phyloP scores from a whole-genome alignment of 2,329 filamentous ascomycete genomes.

The Raffaelea albimanens region DNA sequence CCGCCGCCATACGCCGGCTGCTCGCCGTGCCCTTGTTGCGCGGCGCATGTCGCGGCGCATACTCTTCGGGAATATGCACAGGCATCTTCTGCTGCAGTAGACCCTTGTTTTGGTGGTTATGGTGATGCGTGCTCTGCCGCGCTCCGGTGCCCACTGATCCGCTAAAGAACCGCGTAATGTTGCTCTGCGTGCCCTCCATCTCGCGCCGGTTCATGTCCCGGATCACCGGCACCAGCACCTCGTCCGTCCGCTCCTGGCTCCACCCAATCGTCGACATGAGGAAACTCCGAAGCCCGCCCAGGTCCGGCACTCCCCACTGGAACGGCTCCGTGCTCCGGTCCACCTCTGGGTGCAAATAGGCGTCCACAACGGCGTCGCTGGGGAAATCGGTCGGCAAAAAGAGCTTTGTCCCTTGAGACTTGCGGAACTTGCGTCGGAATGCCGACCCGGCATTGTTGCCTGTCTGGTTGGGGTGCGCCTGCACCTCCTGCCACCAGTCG shows the following conservation, averaged over 20 bases:
- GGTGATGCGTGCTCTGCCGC: neutral
- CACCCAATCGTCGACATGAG: conserved; percentile 90
- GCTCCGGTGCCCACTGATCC: conserved; percentile 44
- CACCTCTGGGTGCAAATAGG: conserved; percentile 80
- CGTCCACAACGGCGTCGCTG: conserved; percentile 64
- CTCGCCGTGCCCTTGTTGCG: conserved; percentile 12
- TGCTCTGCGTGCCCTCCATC: conserved; percentile 84
- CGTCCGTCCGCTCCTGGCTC: conserved; percentile 84
- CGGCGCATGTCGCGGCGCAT: conserved; percentile 18
- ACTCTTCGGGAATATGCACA: conserved; percentile 13
- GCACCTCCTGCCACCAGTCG: conserved; percentile 79
- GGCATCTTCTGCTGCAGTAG: conserved; percentile 1
- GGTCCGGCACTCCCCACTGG: conserved; percentile 91
- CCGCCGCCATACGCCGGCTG: conserved; percentile 23
- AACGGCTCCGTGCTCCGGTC: conserved; percentile 70
- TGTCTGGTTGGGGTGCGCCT: conserved; percentile 56
- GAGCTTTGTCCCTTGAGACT: conserved; percentile 68
- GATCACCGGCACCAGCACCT: conserved; percentile 91
- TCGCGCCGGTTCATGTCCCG: conserved; percentile 87
- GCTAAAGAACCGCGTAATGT: conserved; percentile 88
- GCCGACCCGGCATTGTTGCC: conserved; percentile 46
- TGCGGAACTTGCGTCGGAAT: conserved; percentile 82
- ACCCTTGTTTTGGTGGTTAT: too few relatives aligned
- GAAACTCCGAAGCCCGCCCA: conserved; percentile 74
- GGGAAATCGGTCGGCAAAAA: conserved; percentile 80